Percentiles rank a stretch among this genome's conserved stretches.
Conservation (phyloP, 805 yeast genomes). For the Candida koratica region DNA sequence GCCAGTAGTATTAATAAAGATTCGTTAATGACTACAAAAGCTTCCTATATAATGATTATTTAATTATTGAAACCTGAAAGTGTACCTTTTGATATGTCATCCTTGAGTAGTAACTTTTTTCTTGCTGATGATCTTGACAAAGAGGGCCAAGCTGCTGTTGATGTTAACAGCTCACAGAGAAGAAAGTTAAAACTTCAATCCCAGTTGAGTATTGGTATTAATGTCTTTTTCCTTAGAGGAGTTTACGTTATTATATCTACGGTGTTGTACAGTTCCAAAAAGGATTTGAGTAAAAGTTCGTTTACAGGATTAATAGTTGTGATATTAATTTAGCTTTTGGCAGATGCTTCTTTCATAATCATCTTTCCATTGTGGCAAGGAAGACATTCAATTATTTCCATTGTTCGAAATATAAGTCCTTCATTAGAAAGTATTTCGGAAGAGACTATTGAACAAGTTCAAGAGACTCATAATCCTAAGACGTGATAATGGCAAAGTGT, state of each 20-base stretch:
- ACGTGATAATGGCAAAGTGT: too few relatives aligned
- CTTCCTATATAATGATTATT: constrained; percentile 20
- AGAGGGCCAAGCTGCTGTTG: constrained; percentile 11
- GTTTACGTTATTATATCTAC: constrained; percentile 22
- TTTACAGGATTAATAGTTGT: constrained; percentile 90
- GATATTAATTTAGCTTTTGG: constrained; percentile 76
- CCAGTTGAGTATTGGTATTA: constrained; percentile 5
- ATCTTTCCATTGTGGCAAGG: constrained; percentile 75
- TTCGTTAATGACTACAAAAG: constrained; percentile 34
- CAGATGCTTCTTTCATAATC: constrained; percentile 58
- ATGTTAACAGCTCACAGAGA: not conserved
- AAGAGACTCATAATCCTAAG: too few relatives aligned
- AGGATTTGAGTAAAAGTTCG: constrained; percentile 68
- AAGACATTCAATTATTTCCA: constrained; percentile 56
- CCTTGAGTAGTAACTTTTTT: constrained; percentile 6
- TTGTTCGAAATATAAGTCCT: constrained; percentile 72
- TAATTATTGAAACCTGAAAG: constrained; percentile 10
- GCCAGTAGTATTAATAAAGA: constrained; percentile 34
- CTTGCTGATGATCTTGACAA: constrained; percentile 14
- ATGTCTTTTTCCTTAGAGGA: constrained; percentile 9
- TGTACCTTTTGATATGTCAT: constrained; percentile 10
- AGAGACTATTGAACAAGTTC: too few relatives aligned
- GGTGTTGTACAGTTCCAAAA: constrained; percentile 85
- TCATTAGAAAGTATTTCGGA: too few relatives aligned
- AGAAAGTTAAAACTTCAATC: constrained; percentile 1